Percentiles rank a stretch among this genome's conserved stretches.
Evolutionary conservation across 495 filamentous ascomycete species (phyloP).

Genomic region (Sordaria brevicollis): DNA sequence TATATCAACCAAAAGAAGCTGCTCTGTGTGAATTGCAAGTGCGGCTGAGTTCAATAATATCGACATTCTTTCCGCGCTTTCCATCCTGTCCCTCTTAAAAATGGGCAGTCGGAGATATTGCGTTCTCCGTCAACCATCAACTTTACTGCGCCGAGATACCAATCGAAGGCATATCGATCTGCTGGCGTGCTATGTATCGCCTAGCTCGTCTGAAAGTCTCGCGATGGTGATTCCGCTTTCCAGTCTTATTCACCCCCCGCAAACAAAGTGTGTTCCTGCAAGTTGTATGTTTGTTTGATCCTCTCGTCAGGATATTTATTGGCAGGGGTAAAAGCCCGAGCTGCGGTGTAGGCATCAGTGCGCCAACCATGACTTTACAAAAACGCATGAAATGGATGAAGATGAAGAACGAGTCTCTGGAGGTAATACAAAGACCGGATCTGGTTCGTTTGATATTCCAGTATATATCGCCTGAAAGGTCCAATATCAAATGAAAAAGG

Average conservation of each 20-base stretch:
- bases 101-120: not conserved
- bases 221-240: not conserved
- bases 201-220: not conserved
- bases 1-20: not conserved
- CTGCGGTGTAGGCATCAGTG: not conserved
- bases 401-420: not conserved
- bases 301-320: not conserved
- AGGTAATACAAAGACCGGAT: not conserved
- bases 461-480: not conserved
- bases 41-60: not conserved
- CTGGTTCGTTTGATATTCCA: not conserved
- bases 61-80: not conserved
- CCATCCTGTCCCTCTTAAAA: not conserved
- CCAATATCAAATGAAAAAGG: not conserved
- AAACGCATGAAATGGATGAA: not conserved
- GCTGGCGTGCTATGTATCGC: not conserved
- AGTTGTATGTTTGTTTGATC: not conserved
- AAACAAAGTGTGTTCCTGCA: not conserved
- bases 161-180: not conserved
- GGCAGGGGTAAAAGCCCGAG: not conserved
- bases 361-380: not conserved
- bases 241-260: not conserved
- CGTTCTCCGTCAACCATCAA: not conserved
- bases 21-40: not conserved
- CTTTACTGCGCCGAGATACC: not conserved